Percentiles rank a stretch among this genome's conserved stretches.
These are phyloP conservation scores for Apiotrichum siamense DNA, from an alignment of 1,284 basidiomycete species.

Conservation along the genomic window DNA sequence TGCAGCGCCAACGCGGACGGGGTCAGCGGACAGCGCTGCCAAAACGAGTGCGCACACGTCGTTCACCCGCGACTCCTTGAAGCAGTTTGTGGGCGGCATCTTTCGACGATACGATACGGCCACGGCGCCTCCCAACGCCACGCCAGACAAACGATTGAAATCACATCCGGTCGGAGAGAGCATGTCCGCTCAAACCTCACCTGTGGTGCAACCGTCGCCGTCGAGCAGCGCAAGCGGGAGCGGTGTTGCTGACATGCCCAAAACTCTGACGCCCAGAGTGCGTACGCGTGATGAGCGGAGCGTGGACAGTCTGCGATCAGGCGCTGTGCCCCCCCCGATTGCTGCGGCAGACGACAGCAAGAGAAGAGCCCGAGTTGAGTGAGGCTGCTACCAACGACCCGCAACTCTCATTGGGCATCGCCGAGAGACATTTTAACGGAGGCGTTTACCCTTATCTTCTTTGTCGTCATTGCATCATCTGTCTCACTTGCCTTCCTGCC, in stretches of 20 bases:
- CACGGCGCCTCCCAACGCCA: not conserved
- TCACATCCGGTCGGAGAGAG: not conserved
- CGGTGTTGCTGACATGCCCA: conserved; percentile 12
- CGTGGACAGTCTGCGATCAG: conserved; percentile 20
- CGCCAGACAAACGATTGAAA: not conserved
- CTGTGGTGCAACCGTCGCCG: not conserved
- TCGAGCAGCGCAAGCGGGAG: no score
- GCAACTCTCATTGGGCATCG: no score
- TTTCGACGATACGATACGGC: conserved; percentile 7
- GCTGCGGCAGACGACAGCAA: conserved; percentile 7
- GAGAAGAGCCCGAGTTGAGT: conserved; percentile 11
- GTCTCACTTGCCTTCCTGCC: no score
- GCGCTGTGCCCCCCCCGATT: not conserved
- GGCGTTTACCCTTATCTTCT: no score
- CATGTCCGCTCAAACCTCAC: not conserved
- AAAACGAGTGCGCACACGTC: not conserved
- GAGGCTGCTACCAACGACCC: no score
- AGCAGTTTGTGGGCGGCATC: conserved; percentile 14
- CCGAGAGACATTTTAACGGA: no score
- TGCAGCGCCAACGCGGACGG: not conserved
- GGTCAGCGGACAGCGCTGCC: not conserved
- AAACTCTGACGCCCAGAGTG: conserved; percentile 32
- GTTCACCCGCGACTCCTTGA: not conserved
- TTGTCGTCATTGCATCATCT: no score
- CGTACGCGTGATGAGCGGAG: conserved; percentile 33